Evolutionary conservation across 2,329 filamentous ascomycete species (phyloP).

Genomic region (Hypoxylon sp.): DNA sequence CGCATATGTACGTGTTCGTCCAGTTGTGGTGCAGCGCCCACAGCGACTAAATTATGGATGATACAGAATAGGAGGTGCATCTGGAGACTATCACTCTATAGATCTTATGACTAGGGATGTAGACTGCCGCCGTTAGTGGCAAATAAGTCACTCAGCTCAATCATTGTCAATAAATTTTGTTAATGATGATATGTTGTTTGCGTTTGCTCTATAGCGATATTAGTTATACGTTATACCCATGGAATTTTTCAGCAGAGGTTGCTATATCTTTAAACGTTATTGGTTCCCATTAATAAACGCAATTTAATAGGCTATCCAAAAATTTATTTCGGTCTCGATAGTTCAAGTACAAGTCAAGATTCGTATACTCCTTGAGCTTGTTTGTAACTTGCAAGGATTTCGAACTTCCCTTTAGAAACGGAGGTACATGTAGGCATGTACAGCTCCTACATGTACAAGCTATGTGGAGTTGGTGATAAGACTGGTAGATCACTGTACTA

Average conservation of each 20-base stretch:
- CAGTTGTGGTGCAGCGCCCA: background rate
- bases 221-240: too few species aligned
- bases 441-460: too few species aligned
- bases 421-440: too few species aligned
- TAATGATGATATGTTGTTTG: background rate
- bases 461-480: too few species aligned
- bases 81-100: background rate
- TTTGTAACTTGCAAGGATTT: constrained; percentile 1
- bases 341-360: background rate
- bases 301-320: background rate
- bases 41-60: background rate
- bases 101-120: background rate
- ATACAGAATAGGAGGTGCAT: background rate
- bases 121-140: background rate
- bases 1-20: constrained; percentile 6
- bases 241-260: too few species aligned
- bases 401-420: background rate
- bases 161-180: background rate
- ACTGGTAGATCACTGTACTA: too few species aligned
- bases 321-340: background rate
- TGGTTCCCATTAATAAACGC: background rate
- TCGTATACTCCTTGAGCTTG: background rate
- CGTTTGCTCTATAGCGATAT: background rate
- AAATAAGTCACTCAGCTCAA: constrained; percentile 1
- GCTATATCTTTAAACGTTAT: too few species aligned